Percentiles rank a stretch among this genome's conserved stretches.
These are phyloP conservation scores for Diatrype stigma DNA, from an alignment of 2,329 filamentous ascomycete genomes.

Conservation along the genomic window DNA sequence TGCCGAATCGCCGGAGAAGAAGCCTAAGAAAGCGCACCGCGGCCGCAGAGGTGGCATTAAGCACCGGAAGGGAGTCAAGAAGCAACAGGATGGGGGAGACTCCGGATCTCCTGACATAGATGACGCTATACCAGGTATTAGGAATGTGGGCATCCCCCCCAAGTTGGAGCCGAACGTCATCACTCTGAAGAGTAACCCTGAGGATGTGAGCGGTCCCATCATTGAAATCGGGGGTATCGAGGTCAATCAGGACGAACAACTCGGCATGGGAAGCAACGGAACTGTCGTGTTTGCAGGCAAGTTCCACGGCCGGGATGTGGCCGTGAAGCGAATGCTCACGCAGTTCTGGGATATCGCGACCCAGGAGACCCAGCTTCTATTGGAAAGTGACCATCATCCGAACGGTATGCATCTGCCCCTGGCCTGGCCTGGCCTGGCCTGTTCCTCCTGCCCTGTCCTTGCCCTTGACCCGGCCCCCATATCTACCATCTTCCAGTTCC, in stretches of 20 bases:
- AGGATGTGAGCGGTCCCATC: slow-evolving; percentile 55
- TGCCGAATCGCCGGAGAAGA: slow-evolving; percentile 39
- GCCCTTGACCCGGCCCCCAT: no score
- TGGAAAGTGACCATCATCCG: slow-evolving; percentile 91
- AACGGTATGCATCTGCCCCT: slow-evolving; percentile 58
- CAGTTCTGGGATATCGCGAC: slow-evolving; percentile 95
- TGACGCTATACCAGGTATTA: slow-evolving; percentile 58
- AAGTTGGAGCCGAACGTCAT: slow-evolving; percentile 60
- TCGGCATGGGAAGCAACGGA: slow-evolving; percentile 87
- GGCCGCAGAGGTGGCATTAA: slow-evolving; percentile 69
- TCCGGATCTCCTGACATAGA: slow-evolving; percentile 30
- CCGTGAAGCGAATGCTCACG: slow-evolving; percentile 93
- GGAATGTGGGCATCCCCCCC: slow-evolving; percentile 50
- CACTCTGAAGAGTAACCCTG: slow-evolving; percentile 53
- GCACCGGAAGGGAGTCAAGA: slow-evolving; percentile 57
- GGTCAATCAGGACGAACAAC: slow-evolving; percentile 58
- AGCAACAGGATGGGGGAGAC: slow-evolving; percentile 47
- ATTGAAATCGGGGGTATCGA: slow-evolving; percentile 61
- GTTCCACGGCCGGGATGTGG: slow-evolving; percentile 88
- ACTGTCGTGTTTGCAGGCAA: slow-evolving; percentile 93
- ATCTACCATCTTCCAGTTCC: no score
- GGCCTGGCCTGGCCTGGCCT: no score
- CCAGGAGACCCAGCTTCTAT: slow-evolving; percentile 83
- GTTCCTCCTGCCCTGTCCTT: no score
- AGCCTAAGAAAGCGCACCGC: slow-evolving; percentile 66